phyloP scores from a whole-genome alignment of 176 grass and related monocot species.

The Juncus effusus region DNA sequence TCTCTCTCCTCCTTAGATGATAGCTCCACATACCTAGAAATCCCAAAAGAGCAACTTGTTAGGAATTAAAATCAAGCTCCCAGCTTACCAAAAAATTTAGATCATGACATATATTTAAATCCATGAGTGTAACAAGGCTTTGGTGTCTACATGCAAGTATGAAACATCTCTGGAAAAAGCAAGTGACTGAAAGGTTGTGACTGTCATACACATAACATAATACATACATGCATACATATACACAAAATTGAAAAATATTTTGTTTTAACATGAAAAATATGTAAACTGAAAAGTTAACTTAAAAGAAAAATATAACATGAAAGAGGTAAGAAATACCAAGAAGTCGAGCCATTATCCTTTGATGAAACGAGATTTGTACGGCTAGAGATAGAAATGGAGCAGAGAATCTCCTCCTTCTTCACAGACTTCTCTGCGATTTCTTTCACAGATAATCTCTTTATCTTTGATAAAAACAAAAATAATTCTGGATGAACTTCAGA shows the following conservation, averaged over 20 bases:
- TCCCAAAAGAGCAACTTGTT: neutral
- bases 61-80: too few species aligned
- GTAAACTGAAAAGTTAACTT: too few species aligned
- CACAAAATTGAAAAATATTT: conserved; percentile 7
- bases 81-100: too few species aligned
- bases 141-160: too few species aligned
- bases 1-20: conserved; percentile 27
- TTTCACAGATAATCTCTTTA: conserved; percentile 31
- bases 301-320: neutral
- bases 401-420: conserved; percentile 29
- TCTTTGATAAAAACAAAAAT: conserved; percentile 44
- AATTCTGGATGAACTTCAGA: conserved; percentile 46
- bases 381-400: conserved; percentile 45
- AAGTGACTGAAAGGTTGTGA: too few species aligned
- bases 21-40: conserved; percentile 30
- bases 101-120: too few species aligned
- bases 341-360: conserved; percentile 35
- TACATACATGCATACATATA: neutral
- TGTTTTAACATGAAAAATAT: too few species aligned
- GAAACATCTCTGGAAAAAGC: too few species aligned
- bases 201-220: neutral
- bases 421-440: conserved; percentile 34
- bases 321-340: neutral
- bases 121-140: neutral
- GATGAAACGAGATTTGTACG: conserved; percentile 31